Evolutionary conservation across 2,329 filamentous ascomycete genomes (phyloP).

Genomic region (Penicillium digitatum): DNA sequence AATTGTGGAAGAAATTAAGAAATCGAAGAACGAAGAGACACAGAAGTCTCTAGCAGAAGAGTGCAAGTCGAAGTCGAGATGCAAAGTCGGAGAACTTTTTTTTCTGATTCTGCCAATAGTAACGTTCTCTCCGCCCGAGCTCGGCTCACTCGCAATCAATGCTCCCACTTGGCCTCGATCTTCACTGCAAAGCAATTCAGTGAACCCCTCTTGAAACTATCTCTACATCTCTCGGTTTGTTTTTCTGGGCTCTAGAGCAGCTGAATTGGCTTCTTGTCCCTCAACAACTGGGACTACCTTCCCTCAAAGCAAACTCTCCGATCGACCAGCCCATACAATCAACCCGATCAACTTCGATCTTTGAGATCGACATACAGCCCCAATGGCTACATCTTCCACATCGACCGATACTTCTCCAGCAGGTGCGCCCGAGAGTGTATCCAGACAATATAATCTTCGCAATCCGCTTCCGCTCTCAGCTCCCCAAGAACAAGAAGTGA

Average conservation of each 20-base stretch:
- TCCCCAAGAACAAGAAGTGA: conserved; percentile 75
- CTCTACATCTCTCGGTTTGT: neutral
- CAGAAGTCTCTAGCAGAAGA: conserved; percentile 1
- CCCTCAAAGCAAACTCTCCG: neutral
- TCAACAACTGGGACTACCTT: neutral
- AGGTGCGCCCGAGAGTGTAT: conserved; percentile 11
- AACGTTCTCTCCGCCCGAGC: conserved; percentile 23
- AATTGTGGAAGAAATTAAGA: neutral
- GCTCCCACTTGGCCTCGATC: conserved; percentile 13
- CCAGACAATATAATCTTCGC: conserved; percentile 45
- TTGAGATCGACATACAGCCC: conserved; percentile 15
- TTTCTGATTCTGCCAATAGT: conserved; percentile 22
- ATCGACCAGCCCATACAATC: conserved; percentile 11
- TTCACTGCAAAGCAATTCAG: neutral
- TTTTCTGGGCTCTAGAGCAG: neutral
- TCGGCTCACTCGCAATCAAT: conserved; percentile 25
- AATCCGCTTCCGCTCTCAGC: conserved; percentile 82
- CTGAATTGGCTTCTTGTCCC: neutral
- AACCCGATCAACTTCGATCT: conserved; percentile 19
- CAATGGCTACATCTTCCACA: conserved; percentile 24
- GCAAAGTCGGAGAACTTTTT: conserved; percentile 20
- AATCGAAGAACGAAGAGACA: neutral
- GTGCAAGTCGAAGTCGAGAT: conserved; percentile 6
- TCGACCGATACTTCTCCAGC: conserved; percentile 24
- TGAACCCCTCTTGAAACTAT: neutral